Evolutionary conservation across 495 filamentous ascomycete species (phyloP).

Genomic region (Barbatosphaeria neglecta): DNA sequence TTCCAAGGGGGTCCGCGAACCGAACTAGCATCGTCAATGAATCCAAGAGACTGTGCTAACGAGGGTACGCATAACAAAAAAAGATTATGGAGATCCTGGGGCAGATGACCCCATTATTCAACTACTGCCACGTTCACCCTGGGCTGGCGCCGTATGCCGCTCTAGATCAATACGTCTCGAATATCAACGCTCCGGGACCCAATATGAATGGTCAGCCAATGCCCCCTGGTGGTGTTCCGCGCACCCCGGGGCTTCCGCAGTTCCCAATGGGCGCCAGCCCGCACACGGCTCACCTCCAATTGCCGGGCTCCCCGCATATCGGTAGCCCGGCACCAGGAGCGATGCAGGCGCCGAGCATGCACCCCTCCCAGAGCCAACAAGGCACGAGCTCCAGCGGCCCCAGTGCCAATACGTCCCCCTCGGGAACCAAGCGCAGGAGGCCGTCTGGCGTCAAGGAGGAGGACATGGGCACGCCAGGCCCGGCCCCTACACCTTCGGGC

Average conservation of each 20-base stretch:
- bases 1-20: not conserved
- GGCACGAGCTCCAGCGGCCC: slow-evolving; percentile 57
- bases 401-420: slow-evolving; percentile 78
- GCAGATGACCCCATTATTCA: slow-evolving; percentile 58
- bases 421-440: slow-evolving; percentile 65
- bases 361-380: slow-evolving; percentile 60
- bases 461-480: slow-evolving; percentile 36
- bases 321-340: slow-evolving; percentile 46
- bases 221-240: slow-evolving; percentile 23
- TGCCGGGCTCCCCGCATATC: slow-evolving; percentile 50
- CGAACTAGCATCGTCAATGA: too few relatives aligned
- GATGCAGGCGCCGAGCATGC: slow-evolving; percentile 57
- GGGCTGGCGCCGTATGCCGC: slow-evolving; percentile 47
- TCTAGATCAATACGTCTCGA: slow-evolving; percentile 47
- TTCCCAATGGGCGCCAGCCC: slow-evolving; percentile 45
- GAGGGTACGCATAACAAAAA: not conserved
- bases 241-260: slow-evolving; percentile 37
- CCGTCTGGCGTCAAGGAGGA: slow-evolving; percentile 71
- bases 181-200: slow-evolving; percentile 18
- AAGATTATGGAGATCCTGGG: slow-evolving; percentile 66
- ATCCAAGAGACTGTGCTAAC: too few relatives aligned
- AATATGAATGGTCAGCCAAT: slow-evolving; percentile 32
- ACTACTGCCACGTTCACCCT: slow-evolving; percentile 46
- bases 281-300: slow-evolving; percentile 38
- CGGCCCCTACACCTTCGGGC: slow-evolving; percentile 29